Conservation (phyloP, 805 yeast species). For the Candida methanosorbosa region DNA sequence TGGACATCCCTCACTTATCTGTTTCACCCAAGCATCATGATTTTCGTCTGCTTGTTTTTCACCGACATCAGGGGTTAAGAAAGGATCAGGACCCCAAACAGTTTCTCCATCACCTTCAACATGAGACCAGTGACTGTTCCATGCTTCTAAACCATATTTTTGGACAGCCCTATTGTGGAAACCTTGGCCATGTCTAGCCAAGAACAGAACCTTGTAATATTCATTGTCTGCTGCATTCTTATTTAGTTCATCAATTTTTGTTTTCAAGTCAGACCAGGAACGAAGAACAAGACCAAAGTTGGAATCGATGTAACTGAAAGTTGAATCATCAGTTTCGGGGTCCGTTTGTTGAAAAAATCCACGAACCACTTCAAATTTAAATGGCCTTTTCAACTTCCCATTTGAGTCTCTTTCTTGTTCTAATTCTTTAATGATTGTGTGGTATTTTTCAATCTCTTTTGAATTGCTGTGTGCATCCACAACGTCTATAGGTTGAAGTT, state of each 20-base stretch:
- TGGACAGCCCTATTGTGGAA: slow-evolving; percentile 49
- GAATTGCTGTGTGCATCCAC: slow-evolving; percentile 17
- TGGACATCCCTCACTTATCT: slow-evolving; percentile 40
- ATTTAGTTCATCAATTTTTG: slow-evolving; percentile 28
- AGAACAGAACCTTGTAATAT: slow-evolving; percentile 38
- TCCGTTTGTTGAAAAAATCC: slow-evolving; percentile 45
- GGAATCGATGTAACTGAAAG: slow-evolving; percentile 33
- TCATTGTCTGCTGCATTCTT: slow-evolving; percentile 26
- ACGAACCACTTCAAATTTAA: slow-evolving; percentile 38
- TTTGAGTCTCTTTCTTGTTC: slow-evolving; percentile 15
- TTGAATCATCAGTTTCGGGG: slow-evolving; percentile 32
- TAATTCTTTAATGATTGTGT: slow-evolving; percentile 3
- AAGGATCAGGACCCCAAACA: slow-evolving; percentile 54
- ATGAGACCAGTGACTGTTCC: slow-evolving; percentile 49
- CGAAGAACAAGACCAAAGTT: slow-evolving; percentile 34
- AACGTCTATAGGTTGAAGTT: slow-evolving; percentile 10
- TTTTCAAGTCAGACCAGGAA: slow-evolving; percentile 31
- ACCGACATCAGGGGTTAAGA: slow-evolving; percentile 42
- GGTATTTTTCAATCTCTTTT: slow-evolving; percentile 11
- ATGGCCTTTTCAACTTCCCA: slow-evolving; percentile 24
- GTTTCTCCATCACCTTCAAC: slow-evolving; percentile 46
- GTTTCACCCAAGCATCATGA: slow-evolving; percentile 32
- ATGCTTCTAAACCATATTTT: slow-evolving; percentile 46
- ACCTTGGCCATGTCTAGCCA: slow-evolving; percentile 68
- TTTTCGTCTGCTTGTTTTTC: slow-evolving; percentile 45